A percentile compares a stretch with the other conserved stretches of the same genome.
phyloP scores from a whole-genome alignment of 139 green algal species.

The Chlamydomonas sp. region DNA sequence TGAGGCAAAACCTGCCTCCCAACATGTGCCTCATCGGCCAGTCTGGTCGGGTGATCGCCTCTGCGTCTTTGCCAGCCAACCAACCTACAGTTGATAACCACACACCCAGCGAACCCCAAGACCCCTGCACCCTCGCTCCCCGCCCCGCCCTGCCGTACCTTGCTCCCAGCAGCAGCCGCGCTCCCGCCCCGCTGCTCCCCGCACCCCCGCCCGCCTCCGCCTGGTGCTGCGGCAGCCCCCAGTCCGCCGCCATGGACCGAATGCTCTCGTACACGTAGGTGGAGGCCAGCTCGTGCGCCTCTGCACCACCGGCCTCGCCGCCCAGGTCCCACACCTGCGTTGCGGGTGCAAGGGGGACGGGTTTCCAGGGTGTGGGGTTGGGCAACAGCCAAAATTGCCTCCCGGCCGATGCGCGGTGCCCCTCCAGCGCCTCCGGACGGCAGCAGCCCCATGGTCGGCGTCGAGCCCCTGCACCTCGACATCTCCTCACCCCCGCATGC shows the following conservation, averaged over 20 bases:
- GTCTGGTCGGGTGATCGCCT: too few species aligned
- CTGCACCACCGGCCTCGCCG: not conserved
- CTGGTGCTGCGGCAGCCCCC: not conserved
- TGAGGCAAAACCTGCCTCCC: too few species aligned
- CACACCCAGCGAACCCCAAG: not conserved
- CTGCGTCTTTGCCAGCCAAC: too few species aligned
- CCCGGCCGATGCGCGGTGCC: too few species aligned
- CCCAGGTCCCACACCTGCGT: slow-evolving; percentile 47
- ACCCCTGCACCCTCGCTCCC: not conserved
- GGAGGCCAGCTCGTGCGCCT: not conserved
- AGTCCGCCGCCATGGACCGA: slow-evolving; percentile 36
- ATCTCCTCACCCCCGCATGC: too few species aligned
- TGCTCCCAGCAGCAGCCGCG: not conserved
- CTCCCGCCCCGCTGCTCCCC: not conserved
- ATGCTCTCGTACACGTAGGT: slow-evolving; percentile 51
- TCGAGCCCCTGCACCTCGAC: too few species aligned
- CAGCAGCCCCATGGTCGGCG: too few species aligned
- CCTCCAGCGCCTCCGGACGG: too few species aligned
- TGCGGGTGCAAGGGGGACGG: too few species aligned
- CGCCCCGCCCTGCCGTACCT: not conserved
- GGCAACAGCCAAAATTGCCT: too few species aligned
- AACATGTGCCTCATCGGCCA: too few species aligned
- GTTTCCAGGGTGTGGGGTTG: too few species aligned
- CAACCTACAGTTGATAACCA: not conserved
- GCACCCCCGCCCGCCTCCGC: not conserved